Percentiles rank a stretch among this genome's conserved stretches.
These are phyloP conservation scores for Camelina hispida DNA, from an alignment of 345 rosid species.

Conservation along the genomic window DNA sequence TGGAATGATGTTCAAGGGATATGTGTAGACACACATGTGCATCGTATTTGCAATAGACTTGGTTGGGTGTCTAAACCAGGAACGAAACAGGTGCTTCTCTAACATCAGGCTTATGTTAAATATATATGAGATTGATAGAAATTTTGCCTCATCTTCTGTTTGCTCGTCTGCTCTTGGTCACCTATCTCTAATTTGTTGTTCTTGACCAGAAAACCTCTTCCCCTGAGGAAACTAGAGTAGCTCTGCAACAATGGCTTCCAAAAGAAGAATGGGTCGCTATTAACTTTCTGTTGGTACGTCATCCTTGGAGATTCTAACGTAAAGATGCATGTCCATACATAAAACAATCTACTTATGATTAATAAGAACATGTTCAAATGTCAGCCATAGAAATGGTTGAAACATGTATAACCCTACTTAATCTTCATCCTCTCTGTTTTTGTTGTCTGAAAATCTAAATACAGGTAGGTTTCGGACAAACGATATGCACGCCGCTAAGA, in stretches of 20 bases:
- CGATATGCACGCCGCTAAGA: constrained; percentile 79
- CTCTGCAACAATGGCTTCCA: constrained; percentile 91
- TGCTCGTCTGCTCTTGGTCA: constrained; percentile 22
- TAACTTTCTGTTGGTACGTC: constrained; percentile 86
- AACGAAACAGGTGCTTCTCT: constrained; percentile 61
- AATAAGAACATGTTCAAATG: background rate
- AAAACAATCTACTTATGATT: background rate
- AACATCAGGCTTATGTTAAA: constrained; percentile 9
- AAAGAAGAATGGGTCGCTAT: constrained; percentile 92
- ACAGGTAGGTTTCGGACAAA: constrained; percentile 95
- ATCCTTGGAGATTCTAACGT: constrained; percentile 9
- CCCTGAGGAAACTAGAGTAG: constrained; percentile 91
- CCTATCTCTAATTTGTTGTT: background rate
- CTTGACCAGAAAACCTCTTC: constrained; percentile 65
- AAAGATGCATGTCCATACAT: background rate
- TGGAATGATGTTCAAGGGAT: constrained; percentile 94
- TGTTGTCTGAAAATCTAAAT: constrained; percentile 24
- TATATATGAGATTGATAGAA: background rate
- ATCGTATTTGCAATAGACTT: constrained; percentile 90
- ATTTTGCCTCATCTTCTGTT: background rate
- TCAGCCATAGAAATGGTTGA: background rate
- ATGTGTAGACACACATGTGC: constrained; percentile 96
- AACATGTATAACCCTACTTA: background rate
- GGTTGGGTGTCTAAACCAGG: constrained; percentile 87
- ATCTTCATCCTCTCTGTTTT: background rate